phyloP scores from a whole-genome alignment of 805 yeast species.

The Candida koratica region DNA sequence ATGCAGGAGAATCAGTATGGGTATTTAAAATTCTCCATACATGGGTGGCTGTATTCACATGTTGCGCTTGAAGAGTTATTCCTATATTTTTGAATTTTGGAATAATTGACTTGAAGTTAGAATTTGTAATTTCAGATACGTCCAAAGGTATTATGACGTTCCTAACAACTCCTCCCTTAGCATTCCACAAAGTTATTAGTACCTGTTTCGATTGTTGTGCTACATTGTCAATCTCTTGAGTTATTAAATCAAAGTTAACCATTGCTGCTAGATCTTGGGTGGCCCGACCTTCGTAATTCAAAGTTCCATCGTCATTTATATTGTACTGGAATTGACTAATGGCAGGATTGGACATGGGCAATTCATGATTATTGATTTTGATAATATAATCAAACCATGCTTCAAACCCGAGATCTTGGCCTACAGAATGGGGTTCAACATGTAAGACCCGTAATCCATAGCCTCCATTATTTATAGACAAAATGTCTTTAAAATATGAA shows the following conservation, averaged over 20 bases:
- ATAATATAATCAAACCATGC: conserved; percentile 85
- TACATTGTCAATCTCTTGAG: conserved; percentile 38
- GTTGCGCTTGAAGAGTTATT: conserved; percentile 70
- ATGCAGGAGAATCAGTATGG: conserved; percentile 76
- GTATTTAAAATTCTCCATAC: conserved; percentile 85
- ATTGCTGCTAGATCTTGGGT: conserved; percentile 32
- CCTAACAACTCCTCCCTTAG: conserved; percentile 68
- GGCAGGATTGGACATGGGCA: conserved; percentile 37
- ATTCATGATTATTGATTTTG: conserved; percentile 71
- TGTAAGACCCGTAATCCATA: conserved; percentile 36
- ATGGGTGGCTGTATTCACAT: conserved; percentile 67
- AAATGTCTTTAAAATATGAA: conserved; percentile 33
- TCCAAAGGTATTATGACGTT: conserved; percentile 26
- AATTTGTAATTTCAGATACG: conserved; percentile 7
- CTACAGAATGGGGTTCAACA: conserved; percentile 38
- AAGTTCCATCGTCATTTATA: conserved; percentile 39
- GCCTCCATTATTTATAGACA: conserved; percentile 36
- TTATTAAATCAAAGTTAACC: conserved; percentile 41
- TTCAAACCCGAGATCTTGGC: conserved; percentile 48
- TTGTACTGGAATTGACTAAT: conserved; percentile 26
- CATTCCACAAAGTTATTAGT: conserved; percentile 71
- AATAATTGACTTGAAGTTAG: conserved; percentile 19
- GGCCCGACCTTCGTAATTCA: conserved; percentile 32
- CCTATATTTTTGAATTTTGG: conserved; percentile 52
- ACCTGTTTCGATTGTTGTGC: conserved; percentile 35